Evolutionary conservation across 441 rosid species (phyloP).

Genomic region (Eruca vesicaria): DNA sequence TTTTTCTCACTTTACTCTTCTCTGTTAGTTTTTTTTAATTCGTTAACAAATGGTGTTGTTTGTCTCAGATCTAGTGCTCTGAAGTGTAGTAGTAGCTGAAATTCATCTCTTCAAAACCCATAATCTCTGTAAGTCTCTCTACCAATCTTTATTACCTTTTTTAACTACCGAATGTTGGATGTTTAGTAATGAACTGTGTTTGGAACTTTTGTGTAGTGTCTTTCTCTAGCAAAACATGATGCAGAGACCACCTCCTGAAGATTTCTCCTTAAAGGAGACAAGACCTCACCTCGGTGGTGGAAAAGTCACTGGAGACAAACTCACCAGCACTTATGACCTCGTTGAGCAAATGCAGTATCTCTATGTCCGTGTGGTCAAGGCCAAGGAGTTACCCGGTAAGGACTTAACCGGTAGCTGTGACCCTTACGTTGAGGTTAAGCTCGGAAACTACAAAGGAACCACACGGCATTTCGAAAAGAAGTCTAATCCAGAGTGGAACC

Average conservation of each 20-base stretch:
- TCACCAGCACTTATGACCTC: conserved; percentile 89
- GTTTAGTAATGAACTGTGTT: background rate
- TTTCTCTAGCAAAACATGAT: conserved; percentile 44
- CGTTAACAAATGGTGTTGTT: conserved; percentile 15
- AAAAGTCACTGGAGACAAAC: conserved; percentile 80
- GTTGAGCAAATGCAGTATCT: conserved; percentile 98
- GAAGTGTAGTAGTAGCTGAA: conserved; percentile 1
- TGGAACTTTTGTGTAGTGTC: conserved; percentile 1
- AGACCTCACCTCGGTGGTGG: conserved; percentile 92
- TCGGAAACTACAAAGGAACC: conserved; percentile 89
- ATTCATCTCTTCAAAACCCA: no score
- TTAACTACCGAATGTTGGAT: conserved; percentile 9
- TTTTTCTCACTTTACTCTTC: background rate
- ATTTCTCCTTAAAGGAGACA: conserved; percentile 84
- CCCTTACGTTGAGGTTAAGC: conserved; percentile 91
- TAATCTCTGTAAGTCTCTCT: conserved; percentile 27
- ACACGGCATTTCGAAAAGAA: conserved; percentile 91
- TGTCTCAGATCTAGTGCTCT: conserved; percentile 57
- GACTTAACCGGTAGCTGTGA: conserved; percentile 87
- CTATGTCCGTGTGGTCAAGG: conserved; percentile 94
- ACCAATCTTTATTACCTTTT: background rate
- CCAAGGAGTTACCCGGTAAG: conserved; percentile 84
- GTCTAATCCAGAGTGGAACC: conserved; percentile 87
- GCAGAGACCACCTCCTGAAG: conserved; percentile 86
- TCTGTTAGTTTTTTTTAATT: background rate